Conservation (phyloP, 139 green algal species). For the Microglena sp. region DNA sequence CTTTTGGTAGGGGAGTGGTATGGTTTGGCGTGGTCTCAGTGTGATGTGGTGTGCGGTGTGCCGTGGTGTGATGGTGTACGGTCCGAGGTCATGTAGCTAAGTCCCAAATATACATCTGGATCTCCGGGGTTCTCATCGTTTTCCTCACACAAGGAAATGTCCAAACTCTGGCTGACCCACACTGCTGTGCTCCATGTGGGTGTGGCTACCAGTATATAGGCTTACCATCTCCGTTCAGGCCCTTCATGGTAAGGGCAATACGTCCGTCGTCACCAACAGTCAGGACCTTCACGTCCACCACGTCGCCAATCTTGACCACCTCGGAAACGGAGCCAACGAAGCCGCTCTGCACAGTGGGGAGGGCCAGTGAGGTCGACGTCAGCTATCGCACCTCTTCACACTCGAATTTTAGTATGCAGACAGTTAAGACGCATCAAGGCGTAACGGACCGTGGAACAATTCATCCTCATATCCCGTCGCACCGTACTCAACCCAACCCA, state of each 20-base stretch:
- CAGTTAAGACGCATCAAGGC: neutral
- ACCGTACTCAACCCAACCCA: neutral
- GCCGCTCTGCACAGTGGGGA: constrained; percentile 4
- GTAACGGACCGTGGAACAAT: neutral
- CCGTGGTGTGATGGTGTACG: no score
- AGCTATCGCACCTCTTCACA: neutral
- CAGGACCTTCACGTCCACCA: constrained; percentile 40
- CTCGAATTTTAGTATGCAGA: neutral
- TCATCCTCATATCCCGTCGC: neutral
- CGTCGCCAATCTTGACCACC: constrained; percentile 32
- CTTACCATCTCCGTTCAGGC: no score
- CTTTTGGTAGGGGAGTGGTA: no score
- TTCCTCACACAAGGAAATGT: no score
- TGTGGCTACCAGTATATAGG: no score
- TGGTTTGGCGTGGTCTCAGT: no score
- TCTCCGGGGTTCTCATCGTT: no score
- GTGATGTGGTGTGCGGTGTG: no score
- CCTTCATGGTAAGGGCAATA: constrained; percentile 40
- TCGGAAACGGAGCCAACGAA: constrained; percentile 50
- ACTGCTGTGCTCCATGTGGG: no score
- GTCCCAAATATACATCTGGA: no score
- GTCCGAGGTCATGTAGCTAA: no score
- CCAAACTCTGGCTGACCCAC: no score
- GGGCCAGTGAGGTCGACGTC: neutral
- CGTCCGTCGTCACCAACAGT: constrained; percentile 30